These are phyloP conservation scores for Mycena albidolilacea DNA, from an alignment of 768 basidiomycete genomes.

Conservation along the genomic window DNA sequence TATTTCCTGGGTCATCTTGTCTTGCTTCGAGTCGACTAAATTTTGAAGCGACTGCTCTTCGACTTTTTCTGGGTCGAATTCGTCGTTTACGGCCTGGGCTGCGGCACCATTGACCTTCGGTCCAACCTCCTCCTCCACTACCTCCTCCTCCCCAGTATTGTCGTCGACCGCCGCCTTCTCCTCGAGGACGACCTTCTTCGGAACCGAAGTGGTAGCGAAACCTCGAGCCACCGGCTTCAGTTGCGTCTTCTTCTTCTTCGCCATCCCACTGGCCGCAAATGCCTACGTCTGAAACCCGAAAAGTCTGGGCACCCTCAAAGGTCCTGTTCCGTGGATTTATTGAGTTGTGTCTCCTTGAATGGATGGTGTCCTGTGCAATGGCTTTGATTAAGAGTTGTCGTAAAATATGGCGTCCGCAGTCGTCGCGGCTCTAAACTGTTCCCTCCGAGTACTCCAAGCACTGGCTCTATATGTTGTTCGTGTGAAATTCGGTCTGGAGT, in stretches of 20 bases:
- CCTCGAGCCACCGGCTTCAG: conserved; percentile 82
- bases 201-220: conserved; percentile 87
- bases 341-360: conserved; percentile 17
- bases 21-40: conserved; percentile 83
- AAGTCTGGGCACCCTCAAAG: conserved; percentile 40
- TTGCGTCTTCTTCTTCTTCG: conserved; percentile 90
- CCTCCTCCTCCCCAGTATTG: conserved; percentile 44
- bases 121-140: conserved; percentile 33
- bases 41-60: conserved; percentile 76
- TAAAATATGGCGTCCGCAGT: conserved; percentile 34
- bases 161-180: conserved; percentile 37
- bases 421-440: conserved; percentile 8
- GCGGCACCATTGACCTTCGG: conserved; percentile 22
- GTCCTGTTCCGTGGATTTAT: conserved; percentile 19
- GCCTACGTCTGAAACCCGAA: conserved; percentile 6
- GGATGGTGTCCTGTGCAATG: conserved; percentile 16
- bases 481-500: conserved; percentile 20
- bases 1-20: conserved; percentile 91
- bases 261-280: conserved; percentile 58
- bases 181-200: conserved; percentile 73
- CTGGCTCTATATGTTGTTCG: conserved; percentile 30
- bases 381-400: conserved; percentile 29
- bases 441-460: conserved; percentile 26
- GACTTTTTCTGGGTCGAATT: conserved; percentile 54
- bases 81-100: conserved; percentile 42